Evolutionary conservation across 2,329 filamentous ascomycete genomes (phyloP).

Genomic region (Trichoderma asperellum): DNA sequence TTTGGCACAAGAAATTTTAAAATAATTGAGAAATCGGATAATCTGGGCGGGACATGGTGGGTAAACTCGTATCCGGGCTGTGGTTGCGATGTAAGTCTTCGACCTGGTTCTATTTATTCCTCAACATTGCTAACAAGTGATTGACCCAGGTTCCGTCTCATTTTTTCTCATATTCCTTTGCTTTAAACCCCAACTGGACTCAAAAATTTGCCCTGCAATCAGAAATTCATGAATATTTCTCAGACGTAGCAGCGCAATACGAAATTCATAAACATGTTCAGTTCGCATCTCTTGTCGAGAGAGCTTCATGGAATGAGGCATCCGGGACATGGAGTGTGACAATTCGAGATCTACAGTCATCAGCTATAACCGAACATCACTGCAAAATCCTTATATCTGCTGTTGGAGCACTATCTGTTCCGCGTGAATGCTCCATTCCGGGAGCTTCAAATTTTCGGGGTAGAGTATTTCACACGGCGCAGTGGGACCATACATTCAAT

Average conservation of each 20-base stretch:
- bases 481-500: slow-evolving; percentile 37
- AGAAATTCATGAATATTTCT: slow-evolving; percentile 37
- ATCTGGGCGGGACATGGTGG: slow-evolving; percentile 37
- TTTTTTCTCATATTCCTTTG: slow-evolving; percentile 39
- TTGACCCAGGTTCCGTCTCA: slow-evolving; percentile 34
- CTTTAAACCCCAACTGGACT: slow-evolving; percentile 37
- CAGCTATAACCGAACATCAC: background rate
- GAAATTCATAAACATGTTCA: slow-evolving; percentile 32
- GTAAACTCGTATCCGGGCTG: slow-evolving; percentile 38
- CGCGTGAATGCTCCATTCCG: slow-evolving; percentile 34
- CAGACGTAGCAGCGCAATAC: slow-evolving; percentile 32
- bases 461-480: slow-evolving; percentile 34
- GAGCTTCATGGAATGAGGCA: slow-evolving; percentile 33
- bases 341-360: slow-evolving; percentile 29
- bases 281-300: slow-evolving; percentile 32
- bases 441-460: slow-evolving; percentile 34
- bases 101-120: too few species aligned
- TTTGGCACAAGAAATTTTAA: slow-evolving; percentile 33
- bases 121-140: background rate
- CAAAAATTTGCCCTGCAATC: slow-evolving; percentile 36
- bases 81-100: slow-evolving; percentile 34
- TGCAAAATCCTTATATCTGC: slow-evolving; percentile 35
- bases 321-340: slow-evolving; percentile 33
- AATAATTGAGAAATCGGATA: slow-evolving; percentile 34
- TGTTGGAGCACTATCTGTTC: slow-evolving; percentile 34